A percentile compares a stretch with the other conserved stretches of the same genome.
phyloP scores from a whole-genome alignment of 192 early-diverging fungal species.

The Gryganskiella cystojenkinii region DNA sequence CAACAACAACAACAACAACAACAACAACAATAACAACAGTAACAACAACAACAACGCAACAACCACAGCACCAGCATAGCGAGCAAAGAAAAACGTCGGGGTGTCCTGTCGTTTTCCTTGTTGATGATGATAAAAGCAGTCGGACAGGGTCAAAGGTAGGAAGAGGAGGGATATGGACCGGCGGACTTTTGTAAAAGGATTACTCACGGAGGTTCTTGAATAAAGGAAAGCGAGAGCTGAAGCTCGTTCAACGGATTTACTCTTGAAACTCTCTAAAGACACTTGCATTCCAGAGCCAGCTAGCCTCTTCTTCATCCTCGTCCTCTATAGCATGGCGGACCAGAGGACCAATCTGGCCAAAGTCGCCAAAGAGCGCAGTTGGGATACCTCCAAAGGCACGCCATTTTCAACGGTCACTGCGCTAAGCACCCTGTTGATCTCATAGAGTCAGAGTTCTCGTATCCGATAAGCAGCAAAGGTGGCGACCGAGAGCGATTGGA shows the following conservation, averaged over 20 bases:
- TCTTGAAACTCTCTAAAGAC: neutral
- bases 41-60: neutral
- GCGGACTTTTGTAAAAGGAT: neutral
- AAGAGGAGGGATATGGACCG: too few species aligned
- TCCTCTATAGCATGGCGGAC: too few species aligned
- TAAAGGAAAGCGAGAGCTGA: neutral
- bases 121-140: neutral
- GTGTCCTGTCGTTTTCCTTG: neutral
- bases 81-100: too few species aligned
- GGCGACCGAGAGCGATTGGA: too few species aligned
- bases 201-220: neutral
- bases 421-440: too few species aligned
- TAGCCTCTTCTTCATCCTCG: slow-evolving; percentile 7
- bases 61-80: too few species aligned
- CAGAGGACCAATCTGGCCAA: too few species aligned
- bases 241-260: neutral
- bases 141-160: slow-evolving; percentile 1
- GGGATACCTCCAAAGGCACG: too few species aligned
- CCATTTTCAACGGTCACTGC: too few species aligned
- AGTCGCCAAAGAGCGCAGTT: too few species aligned
- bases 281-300: neutral
- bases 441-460: too few species aligned
- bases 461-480: too few species aligned
- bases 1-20: neutral
- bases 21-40: neutral